Evolutionary conservation across 352 stramenopile genomes (phyloP).

Genomic region (Globisporangium perplexum): DNA sequence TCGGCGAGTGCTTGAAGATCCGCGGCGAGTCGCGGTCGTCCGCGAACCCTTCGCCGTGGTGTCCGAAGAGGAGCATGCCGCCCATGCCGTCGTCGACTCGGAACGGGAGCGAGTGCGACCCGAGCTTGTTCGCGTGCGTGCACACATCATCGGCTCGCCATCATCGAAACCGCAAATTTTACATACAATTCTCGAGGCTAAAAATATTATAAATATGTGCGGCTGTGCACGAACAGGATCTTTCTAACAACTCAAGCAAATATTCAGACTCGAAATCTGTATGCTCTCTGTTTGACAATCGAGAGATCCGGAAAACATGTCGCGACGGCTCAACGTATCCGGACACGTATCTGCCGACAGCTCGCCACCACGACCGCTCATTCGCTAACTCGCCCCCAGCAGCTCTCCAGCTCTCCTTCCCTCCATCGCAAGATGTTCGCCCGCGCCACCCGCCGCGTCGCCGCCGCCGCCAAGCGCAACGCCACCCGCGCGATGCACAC

Average conservation of each 20-base stretch:
- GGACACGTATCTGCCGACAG: background rate
- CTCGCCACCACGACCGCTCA: constrained; percentile 1
- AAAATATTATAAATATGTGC: no score
- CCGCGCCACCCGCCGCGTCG: constrained; percentile 58
- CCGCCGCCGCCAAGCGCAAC: constrained; percentile 54
- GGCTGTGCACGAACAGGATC: no score
- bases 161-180: no score
- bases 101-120: no score
- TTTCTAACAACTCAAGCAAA: no score
- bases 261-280: background rate
- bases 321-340: background rate
- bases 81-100: background rate
- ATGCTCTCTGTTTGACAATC: background rate
- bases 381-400: constrained; percentile 19
- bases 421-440: constrained; percentile 48
- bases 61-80: no score
- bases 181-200: no score
- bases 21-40: background rate
- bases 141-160: no score
- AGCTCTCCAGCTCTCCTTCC: constrained; percentile 3
- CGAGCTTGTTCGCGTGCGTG: constrained; percentile 6
- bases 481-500: constrained; percentile 46
- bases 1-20: constrained; percentile 3
- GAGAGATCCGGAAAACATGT: background rate
- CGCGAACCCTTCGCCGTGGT: no score